These are phyloP conservation scores for Auricularia heimuer DNA, from an alignment of 768 basidiomycete species.

Conservation along the genomic window DNA sequence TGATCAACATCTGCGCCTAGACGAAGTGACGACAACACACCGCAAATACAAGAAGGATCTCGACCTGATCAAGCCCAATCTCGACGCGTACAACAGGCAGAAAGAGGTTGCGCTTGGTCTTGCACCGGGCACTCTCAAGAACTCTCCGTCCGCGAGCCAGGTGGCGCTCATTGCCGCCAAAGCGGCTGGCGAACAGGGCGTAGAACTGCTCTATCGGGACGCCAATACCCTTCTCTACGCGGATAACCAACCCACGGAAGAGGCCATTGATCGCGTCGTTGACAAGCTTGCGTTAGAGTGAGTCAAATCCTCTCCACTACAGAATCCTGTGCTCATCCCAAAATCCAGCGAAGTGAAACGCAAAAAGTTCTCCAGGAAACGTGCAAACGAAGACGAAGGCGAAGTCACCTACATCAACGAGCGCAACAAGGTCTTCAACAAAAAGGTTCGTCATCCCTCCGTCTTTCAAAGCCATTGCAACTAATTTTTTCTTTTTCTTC, in stretches of 20 bases:
- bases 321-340: constrained; percentile 4
- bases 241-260: constrained; percentile 90
- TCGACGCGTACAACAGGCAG: constrained; percentile 78
- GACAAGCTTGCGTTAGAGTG: constrained; percentile 90
- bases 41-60: constrained; percentile 89
- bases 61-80: constrained; percentile 78
- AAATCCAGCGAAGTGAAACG: constrained; percentile 72
- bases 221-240: constrained; percentile 89
- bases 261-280: constrained; percentile 88
- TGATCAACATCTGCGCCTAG: constrained; percentile 29
- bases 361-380: constrained; percentile 81
- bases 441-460: constrained; percentile 50
- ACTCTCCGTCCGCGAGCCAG: constrained; percentile 1
- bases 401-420: constrained; percentile 99
- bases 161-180: constrained; percentile 11
- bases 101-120: constrained; percentile 79
- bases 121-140: constrained; percentile 51
- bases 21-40: constrained; percentile 82
- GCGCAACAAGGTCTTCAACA: constrained; percentile 95
- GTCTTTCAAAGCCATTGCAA: too few relatives aligned
- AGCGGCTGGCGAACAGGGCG: constrained; percentile 34
- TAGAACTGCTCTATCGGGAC: constrained; percentile 83
- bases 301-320: constrained; percentile 24
- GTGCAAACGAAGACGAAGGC: constrained; percentile 83
- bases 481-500: neutral